phyloP scores from a whole-genome alignment of 148 eudicot species.

The Vaccinium corymbosum region DNA sequence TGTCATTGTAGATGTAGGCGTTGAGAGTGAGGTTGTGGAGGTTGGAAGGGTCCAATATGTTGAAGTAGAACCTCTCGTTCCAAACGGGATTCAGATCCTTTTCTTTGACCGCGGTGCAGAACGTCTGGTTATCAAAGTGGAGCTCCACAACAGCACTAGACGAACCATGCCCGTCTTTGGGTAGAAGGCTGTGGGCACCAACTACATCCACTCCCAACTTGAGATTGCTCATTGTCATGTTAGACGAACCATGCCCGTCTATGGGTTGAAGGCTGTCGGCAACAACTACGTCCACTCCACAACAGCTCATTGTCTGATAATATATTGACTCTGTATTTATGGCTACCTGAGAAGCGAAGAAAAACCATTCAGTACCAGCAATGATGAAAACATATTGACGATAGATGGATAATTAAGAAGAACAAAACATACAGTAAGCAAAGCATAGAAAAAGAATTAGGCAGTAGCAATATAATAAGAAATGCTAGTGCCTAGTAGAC shows the following conservation, averaged over 20 bases:
- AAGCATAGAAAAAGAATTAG: background rate
- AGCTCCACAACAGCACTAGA: constrained; percentile 83
- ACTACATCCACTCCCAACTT: constrained; percentile 85
- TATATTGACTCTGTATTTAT: background rate
- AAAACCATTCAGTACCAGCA: background rate
- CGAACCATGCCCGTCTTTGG: constrained; percentile 92
- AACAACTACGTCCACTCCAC: too few relatives aligned
- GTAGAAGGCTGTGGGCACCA: constrained; percentile 83
- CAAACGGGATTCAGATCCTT: constrained; percentile 90
- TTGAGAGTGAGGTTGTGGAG: constrained; percentile 65
- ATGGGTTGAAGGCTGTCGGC: too few relatives aligned
- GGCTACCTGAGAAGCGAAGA: constrained; percentile 26
- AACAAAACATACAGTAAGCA: background rate
- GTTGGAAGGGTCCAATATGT: constrained; percentile 69
- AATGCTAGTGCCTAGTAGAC: background rate
- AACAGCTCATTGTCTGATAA: constrained; percentile 3
- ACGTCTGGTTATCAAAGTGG: constrained; percentile 71
- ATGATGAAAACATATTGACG: background rate
- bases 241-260: background rate
- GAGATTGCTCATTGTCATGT: constrained; percentile 44
- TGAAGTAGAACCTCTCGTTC: constrained; percentile 97
- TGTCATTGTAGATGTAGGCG: constrained; percentile 55
- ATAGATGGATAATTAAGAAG: background rate
- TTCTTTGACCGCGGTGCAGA: constrained; percentile 76
- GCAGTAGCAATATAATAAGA: background rate